Evolutionary conservation across 306 rosid species (phyloP).

Genomic region (Malus orientalis): DNA sequence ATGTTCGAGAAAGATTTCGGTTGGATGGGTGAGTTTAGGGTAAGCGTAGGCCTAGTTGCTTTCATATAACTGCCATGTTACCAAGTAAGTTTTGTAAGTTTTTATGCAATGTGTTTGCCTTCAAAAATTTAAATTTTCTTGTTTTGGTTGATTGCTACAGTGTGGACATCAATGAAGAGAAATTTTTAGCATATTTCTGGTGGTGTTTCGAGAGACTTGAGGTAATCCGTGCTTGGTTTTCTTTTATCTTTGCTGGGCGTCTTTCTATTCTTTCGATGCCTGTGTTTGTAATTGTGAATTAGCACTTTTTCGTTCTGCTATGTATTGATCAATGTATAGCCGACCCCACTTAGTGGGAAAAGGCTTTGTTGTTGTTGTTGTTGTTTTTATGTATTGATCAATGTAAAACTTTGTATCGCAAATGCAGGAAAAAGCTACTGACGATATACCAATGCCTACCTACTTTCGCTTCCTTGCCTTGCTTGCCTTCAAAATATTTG

Average conservation of each 20-base stretch:
- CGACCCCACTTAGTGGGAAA: too few species aligned
- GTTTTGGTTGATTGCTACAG: slow-evolving; percentile 44
- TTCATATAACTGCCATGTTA: neutral
- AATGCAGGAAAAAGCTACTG: slow-evolving; percentile 53
- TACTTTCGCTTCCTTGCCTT: slow-evolving; percentile 86
- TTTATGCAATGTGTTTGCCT: neutral
- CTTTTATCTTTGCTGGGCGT: neutral
- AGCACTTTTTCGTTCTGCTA: neutral
- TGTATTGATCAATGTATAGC: neutral
- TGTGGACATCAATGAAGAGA: slow-evolving; percentile 54
- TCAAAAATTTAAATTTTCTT: neutral
- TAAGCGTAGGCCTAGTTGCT: neutral
- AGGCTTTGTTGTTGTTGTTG: too few species aligned
- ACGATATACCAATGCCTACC: slow-evolving; percentile 73
- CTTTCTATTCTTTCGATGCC: neutral
- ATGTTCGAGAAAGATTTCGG: slow-evolving; percentile 85
- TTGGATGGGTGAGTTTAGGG: slow-evolving; percentile 70
- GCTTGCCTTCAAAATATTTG: slow-evolving; percentile 90
- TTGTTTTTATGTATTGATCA: neutral
- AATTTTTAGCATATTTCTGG: slow-evolving; percentile 87
- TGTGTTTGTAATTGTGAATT: neutral
- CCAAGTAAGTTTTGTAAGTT: neutral
- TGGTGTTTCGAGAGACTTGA: slow-evolving; percentile 77
- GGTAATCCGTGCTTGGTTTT: slow-evolving; percentile 24
- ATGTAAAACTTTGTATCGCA: neutral